A percentile compares a stretch with the other conserved stretches of the same genome.
These are phyloP conservation scores for Codiaeum variegatum DNA, from an alignment of 441 rosid genomes.

Conservation along the genomic window DNA sequence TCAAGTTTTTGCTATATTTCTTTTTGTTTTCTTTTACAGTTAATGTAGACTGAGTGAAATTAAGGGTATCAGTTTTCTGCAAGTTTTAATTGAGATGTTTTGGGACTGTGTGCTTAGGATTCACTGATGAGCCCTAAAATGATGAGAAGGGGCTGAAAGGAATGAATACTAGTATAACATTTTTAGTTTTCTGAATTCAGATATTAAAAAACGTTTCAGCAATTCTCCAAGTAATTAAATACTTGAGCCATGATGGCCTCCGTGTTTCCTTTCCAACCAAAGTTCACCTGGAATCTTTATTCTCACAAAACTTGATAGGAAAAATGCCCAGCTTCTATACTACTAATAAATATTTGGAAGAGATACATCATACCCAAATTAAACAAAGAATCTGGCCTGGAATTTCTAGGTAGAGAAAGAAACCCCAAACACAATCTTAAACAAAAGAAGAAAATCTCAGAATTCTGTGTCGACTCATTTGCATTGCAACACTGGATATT, in stretches of 20 bases:
- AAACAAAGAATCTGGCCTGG: neutral
- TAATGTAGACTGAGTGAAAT: neutral
- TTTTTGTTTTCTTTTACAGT: conserved; percentile 1
- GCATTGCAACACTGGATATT: neutral
- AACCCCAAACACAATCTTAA: neutral
- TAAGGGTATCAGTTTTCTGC: neutral
- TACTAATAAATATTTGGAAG: neutral
- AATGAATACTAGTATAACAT: neutral
- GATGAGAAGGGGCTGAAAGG: neutral
- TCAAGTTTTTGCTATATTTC: neutral
- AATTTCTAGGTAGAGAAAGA: neutral
- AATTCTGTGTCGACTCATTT: neutral
- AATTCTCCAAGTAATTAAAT: neutral
- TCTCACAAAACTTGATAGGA: neutral
- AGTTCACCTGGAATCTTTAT: neutral
- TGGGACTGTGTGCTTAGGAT: neutral
- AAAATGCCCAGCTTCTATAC: neutral
- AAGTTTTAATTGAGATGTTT: neutral
- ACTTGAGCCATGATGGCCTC: neutral
- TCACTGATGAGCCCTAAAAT: neutral
- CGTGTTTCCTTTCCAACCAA: neutral
- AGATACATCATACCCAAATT: neutral
- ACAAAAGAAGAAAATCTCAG: neutral
- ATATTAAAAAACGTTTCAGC: neutral
- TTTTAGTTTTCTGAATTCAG: neutral